Conservation (phyloP, 768 basidiomycete genomes). For the Plicaturopsis crispa region DNA sequence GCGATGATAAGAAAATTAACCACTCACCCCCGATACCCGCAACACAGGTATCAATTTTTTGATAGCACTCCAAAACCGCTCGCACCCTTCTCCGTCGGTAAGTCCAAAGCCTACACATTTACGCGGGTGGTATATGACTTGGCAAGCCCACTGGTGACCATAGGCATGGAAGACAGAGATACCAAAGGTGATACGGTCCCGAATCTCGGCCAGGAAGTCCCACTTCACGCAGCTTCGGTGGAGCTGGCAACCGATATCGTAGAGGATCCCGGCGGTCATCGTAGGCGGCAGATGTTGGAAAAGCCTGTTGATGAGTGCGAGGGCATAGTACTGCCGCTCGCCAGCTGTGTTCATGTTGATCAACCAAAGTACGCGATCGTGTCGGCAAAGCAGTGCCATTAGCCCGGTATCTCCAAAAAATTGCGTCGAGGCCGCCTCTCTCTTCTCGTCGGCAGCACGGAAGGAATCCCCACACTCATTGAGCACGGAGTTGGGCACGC, state of each 20-base stretch:
- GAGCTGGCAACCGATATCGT: slow-evolving; percentile 31
- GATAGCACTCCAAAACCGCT: slow-evolving; percentile 17
- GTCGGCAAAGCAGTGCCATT: slow-evolving; percentile 30
- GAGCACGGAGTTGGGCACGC: slow-evolving; percentile 20
- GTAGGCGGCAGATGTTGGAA: slow-evolving; percentile 19
- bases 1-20: neutral
- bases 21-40: slow-evolving; percentile 12
- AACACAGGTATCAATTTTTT: slow-evolving; percentile 13
- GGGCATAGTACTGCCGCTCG: slow-evolving; percentile 30
- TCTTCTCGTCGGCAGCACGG: slow-evolving; percentile 10
- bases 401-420: slow-evolving; percentile 26
- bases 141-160: slow-evolving; percentile 27
- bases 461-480: slow-evolving; percentile 26
- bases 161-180: slow-evolving; percentile 32
- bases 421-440: slow-evolving; percentile 2
- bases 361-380: slow-evolving; percentile 26
- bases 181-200: slow-evolving; percentile 16
- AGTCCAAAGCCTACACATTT: slow-evolving; percentile 16
- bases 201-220: slow-evolving; percentile 14
- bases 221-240: slow-evolving; percentile 2
- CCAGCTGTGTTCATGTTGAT: slow-evolving; percentile 32
- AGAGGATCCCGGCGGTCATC: slow-evolving; percentile 19
- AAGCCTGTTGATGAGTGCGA: slow-evolving; percentile 24
- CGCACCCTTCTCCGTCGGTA: slow-evolving; percentile 21
- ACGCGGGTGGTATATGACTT: slow-evolving; percentile 25